Evolutionary conservation across 164 flowering plant genomes (phyloP), one percentile per base, ranked within the genome.

Genomic region (Litsea cubeba): DNA sequence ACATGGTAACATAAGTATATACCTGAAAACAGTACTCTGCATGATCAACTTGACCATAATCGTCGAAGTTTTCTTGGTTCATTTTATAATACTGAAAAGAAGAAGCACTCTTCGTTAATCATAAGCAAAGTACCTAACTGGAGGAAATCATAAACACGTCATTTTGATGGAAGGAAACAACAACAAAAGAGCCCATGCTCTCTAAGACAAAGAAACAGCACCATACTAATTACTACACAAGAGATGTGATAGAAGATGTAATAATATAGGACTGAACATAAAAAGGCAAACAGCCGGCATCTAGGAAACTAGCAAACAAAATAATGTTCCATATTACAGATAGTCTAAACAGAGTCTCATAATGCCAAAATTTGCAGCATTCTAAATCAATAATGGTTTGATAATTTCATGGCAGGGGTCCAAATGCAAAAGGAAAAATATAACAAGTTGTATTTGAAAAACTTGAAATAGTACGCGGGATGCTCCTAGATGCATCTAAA

Each of bases 21-120:
- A 94, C 97, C 97, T 94, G 91, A 80, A 94, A 91, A 79, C 98
- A 94, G 77, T 94, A 94, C 68, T 81, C 86, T 51, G 87, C 90
- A 78, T 94, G 98, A 1, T 87, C 89, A 79, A 92, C 82, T 71
- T 94, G 97, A 12, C 97, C 97, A 78, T 78, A 84, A 70, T 76
- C 73, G 64, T 90, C 93, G 83, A 71, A 91, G 20, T 91, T 91
- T 17, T 81, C 76, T 12, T 90, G 86, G 80, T 91, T 88, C 97
- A 94, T 92, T 82, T 92, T 84, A 87, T 84, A 94, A 83, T 94
- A 94, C 98, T 94, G 78, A 23, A 20, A 70, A 62, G 69, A 69
- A 76, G 71, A 40, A 62, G 22, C 67, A 51, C 67, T 0, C 67
- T 64, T 32, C 23, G 10, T 76, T 60, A 54, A 76, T 66, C 50